Evolutionary conservation across 805 yeast genomes (phyloP), one percentile per base, ranked within the genome.

Genomic region (Metschnikowia proteae): DNA sequence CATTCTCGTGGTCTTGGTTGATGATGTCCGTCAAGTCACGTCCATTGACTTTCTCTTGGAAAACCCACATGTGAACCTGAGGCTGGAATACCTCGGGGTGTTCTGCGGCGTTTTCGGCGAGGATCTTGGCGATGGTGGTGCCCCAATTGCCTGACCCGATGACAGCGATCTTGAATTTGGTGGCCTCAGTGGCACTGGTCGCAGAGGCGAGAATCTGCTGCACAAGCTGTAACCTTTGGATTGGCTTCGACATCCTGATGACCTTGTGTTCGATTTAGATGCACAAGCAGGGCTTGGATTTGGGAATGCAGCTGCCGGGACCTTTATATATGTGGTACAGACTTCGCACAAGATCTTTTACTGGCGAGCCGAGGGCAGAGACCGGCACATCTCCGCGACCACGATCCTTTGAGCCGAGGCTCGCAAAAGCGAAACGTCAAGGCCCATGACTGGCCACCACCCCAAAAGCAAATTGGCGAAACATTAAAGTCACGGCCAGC

Each of bases 141-240:
- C 99, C 99, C 88, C 99, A 92, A 72, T 92, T 92, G 65, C 98
- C 99, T 29, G 97, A 90, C 37, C 99, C 99, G 56, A 94, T 83
- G 33, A 62, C 60, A 52, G 66, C 62, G 40, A 73, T 62, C 54
- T 61, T 68, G 59, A 73, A 71, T 22, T 75, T 75, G 28, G 45
- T 39, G 26, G 30, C 33, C 34, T 55, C 48, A 17, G 38, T 35
- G 40, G 47, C 45, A 32, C 31, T 46, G 25, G 53, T 46, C 39
- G 55, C 50, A 33, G 58, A 45, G 5, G 53, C 49, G 37, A 57
- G 49, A 11, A 55, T 48, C 46, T 57, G 57, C 17, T 52, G 55
- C 25, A 57, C 38, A 7, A 55, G 60, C 46, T 55, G 59, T 46
- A 57, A 57, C 54, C 60, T 53, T 33, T 55, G 52, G 3, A 38